Evolutionary conservation across 2,329 filamentous ascomycete genomes (phyloP).

Genomic region (Penicillium paneum): DNA sequence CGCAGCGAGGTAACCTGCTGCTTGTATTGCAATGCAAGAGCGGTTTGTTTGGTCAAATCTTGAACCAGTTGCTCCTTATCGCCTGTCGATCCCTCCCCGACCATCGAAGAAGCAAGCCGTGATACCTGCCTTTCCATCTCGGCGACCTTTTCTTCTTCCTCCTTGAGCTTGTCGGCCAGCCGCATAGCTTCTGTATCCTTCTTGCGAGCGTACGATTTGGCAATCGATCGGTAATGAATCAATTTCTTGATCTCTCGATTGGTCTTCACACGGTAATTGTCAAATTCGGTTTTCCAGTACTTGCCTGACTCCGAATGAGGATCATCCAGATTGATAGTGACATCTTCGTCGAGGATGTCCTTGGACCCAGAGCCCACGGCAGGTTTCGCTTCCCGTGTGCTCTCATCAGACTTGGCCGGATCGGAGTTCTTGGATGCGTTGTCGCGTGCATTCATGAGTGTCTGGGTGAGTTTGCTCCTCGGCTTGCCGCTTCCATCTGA

Average conservation of each 20-base stretch:
- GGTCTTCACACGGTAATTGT: conserved; percentile 56
- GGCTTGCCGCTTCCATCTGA: conserved; percentile 34
- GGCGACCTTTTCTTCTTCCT: conserved; percentile 47
- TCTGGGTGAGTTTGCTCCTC: conserved; percentile 42
- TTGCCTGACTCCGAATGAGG: conserved; percentile 57
- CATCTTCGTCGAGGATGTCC: conserved; percentile 39
- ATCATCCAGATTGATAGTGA: conserved; percentile 52
- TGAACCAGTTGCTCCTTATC: conserved; percentile 42
- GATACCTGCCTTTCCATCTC: conserved; percentile 46
- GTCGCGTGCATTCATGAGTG: conserved; percentile 41
- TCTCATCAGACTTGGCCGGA: conserved; percentile 8
- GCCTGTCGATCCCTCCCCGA: conserved; percentile 27
- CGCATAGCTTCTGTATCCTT: conserved; percentile 57
- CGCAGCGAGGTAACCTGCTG: conserved; percentile 41
- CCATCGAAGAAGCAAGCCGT: conserved; percentile 42
- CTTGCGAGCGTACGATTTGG: conserved; percentile 58
- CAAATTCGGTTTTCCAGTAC: conserved; percentile 62
- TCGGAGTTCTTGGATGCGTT: conserved; percentile 30
- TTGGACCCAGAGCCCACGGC: conserved; percentile 18
- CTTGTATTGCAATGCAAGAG: conserved; percentile 45
- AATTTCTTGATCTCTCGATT: conserved; percentile 60
- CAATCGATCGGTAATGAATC: conserved; percentile 57
- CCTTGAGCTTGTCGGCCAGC: conserved; percentile 51
- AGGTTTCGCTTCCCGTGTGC: conserved; percentile 14
- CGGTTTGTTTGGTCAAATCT: conserved; percentile 44